Evolutionary conservation across 2,329 filamentous ascomycete genomes (phyloP), one percentile per base, ranked within the genome.

Genomic region (Simplicillium aogashimaense): DNA sequence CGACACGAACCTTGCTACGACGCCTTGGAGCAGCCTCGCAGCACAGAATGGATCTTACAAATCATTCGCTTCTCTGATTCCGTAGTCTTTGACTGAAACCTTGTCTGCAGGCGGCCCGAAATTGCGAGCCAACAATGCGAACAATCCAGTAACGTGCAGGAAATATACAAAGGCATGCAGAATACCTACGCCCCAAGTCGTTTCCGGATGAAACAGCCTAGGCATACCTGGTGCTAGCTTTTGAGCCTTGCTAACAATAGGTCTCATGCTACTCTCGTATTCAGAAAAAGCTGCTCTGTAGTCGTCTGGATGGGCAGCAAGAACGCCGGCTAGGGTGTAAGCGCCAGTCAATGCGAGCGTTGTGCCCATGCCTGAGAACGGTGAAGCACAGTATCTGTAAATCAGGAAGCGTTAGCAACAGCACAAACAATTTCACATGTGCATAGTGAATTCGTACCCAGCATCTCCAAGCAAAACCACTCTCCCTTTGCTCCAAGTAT

Each of bases 291-390:
- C 65, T 6, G 50, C 50, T 2, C 44, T 16, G 10, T 59, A 40
- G 32, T 55, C 48, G 10, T 44, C 25, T 0, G 46, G 45, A 16
- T 52, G 44, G 10, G 44, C 45, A 11, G 44, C 41, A n/a, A 71
- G 53, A 36, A 67, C 66, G 3, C 70, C 68, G 1, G 71, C 72
- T 1, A 77, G 59, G 0, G 70, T 56, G 46, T 74, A 74, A 2
- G 69, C 72, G 2, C 65, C 64, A 1, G 64, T 50, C 16, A 75
- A 44, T 2, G 66, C 65, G 3, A 63, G 45, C 3, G 60, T 64
- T 2, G 68, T 72, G 12, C 70, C 70, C 57, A 70, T 64, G 1
- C 72, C 72, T 0, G 66, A 67, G 7, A 66, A 45, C 3, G 64
- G 62, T 1, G 66, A 66, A 0, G 68, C 66, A 16, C 60, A 64